Evolutionary conservation across 164 flowering plant species (phyloP), one percentile per base, ranked within the genome.

Genomic region (Kalanchoe fedtschenkoi): DNA sequence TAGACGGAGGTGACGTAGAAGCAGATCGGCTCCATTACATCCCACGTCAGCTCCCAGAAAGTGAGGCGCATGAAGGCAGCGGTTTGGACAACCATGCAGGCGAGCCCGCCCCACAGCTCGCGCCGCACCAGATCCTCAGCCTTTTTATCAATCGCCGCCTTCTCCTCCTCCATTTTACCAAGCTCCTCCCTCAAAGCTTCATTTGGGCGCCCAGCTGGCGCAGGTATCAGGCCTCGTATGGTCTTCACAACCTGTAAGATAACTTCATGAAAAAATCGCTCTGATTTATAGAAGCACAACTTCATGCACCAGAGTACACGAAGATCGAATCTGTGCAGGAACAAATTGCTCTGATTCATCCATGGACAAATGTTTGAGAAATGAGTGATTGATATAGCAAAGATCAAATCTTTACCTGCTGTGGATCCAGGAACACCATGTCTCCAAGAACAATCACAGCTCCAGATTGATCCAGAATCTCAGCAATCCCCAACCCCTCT

Each of bases 21-120:
- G 78, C 93, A 86, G 42, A 86, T 81, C 10, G 93, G 89, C 55
- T 86, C 93, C 93, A 86, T 86, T 3, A 86, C 89, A 53, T 86
- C 93, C 93, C 93, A 86, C 0, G 93, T 70, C 0, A 86, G 81
- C 46, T 86, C 93, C 93, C 93, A 86, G 61, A 86, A 86, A 0
- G 93, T 86, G 9, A 86, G 81, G 74, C 93, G 80, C 89, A 86
- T 79, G 77, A 84, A 81, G 22, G 68, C 89, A 0, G 77, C 78
- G 3, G 93, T 86, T 66, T 86, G 93, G 16, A 68, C 76, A 7
- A 80, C 70, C 17, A 86, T 41, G 65, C 39, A 80, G 14, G 75
- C 86, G 3, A 86, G 76, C 6, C 93, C 93, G 29, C 68, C 24
- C 83, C 84, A 78, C 8, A 86, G 80, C 61, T 87, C 93, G 2